Base-by-base conservation (phyloP, 306 rosid genomes). In the Dicorynia guianensis region DNA sequence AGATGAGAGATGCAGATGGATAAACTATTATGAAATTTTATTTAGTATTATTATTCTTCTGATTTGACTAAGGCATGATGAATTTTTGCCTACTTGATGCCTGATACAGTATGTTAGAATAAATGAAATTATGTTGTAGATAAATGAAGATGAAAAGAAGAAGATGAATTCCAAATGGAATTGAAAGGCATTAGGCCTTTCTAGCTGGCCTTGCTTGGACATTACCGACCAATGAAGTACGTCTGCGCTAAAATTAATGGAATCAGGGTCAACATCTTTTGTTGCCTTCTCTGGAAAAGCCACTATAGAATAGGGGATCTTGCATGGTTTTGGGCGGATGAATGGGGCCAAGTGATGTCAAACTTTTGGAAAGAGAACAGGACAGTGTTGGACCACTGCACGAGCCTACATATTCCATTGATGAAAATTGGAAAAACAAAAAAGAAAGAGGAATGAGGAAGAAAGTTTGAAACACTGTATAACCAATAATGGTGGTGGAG, bases 301-400 rank as follows among this genome's bases (percentile, higher is more conserved):
- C 55, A 73, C 64, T 39, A 49, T 66, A 53, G 15, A 18, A 36
- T 35, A 47, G 69, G 33, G 69, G 52, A 58, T 73, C 77, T 35
- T 59, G 13, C 8, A 12, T 8, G 57, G 25, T 70, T 52, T 55
- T 74, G 54, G 72, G 49, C 52, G 75, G 64, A 19, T 69, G 74
- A 18, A 74, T 63, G 70, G 64, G 71, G 77, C 43, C 69, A 67
- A 62, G 69, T 49, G 69, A 38, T 56, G 53, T 78, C 77, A 38
- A 25, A 75, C 81, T 83, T 74, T 64, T 48, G 11, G 75, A 83
- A 74, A 69, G 69, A 30, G 52, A 65, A 58, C 64, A 75, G 33
- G 58, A 57, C 15, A 34, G 63, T 4, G 33, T 66, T 36, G 62
- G 79, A 36, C 52, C 57, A 63, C 67, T 44, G 20, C 5, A 9